phyloP scores from a whole-genome alignment of 352 stramenopile genomes.

The Globisporangium acanthophoron region DNA sequence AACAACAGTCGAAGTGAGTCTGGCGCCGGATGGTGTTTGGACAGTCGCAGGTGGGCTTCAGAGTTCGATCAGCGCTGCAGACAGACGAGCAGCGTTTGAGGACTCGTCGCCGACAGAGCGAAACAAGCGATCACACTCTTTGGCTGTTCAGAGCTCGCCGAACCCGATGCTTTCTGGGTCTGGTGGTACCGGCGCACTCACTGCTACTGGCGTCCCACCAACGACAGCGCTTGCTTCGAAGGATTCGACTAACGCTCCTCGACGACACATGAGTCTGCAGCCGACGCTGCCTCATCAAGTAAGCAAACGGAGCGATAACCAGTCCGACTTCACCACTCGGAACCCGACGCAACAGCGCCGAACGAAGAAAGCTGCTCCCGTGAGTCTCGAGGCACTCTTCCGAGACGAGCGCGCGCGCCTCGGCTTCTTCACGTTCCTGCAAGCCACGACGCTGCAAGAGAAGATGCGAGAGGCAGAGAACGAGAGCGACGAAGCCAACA shows the following conservation, averaged over 20 bases:
- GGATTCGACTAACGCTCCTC: background rate
- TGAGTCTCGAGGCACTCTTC: slow-evolving; percentile 45
- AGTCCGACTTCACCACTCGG: background rate
- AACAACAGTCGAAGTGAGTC: background rate
- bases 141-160: background rate
- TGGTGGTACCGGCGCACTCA: background rate
- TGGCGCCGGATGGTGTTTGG: background rate
- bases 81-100: background rate
- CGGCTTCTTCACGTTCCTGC: slow-evolving; percentile 55
- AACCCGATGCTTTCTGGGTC: background rate
- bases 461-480: slow-evolving; percentile 17
- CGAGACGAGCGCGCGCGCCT: slow-evolving; percentile 46
- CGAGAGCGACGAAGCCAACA: slow-evolving; percentile 3
- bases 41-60: background rate
- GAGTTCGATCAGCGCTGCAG: background rate
- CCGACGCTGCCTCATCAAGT: slow-evolving; percentile 12
- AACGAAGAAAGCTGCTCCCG: slow-evolving; percentile 27
- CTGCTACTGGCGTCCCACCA: background rate
- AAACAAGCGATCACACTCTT: slow-evolving; percentile 8
- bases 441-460: slow-evolving; percentile 30
- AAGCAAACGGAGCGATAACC: slow-evolving; percentile 13
- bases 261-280: slow-evolving; percentile 13
- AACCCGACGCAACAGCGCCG: slow-evolving; percentile 4
- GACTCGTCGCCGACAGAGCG: background rate
- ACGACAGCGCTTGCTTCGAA: background rate